phyloP scores from a whole-genome alignment of 2,329 filamentous ascomycete genomes.

The Hortaea werneckii region DNA sequence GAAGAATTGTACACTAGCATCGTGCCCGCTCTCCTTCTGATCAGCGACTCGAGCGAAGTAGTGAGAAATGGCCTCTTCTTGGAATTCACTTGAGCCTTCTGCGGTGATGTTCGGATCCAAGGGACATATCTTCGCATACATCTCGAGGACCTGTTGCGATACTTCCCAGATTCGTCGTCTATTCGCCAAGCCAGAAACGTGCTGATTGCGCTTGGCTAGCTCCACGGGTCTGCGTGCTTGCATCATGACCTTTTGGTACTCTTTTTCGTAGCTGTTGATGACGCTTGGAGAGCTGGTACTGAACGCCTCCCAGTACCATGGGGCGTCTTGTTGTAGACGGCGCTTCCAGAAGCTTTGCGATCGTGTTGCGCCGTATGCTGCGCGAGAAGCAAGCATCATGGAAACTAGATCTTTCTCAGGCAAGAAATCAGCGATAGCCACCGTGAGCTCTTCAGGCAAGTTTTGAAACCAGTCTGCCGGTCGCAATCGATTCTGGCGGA shows the following conservation, averaged over 20 bases:
- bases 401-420: not conserved
- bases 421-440: not conserved
- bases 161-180: slow-evolving; percentile 1
- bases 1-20: not conserved
- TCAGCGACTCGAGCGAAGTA: too few relatives aligned
- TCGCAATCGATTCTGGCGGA: too few relatives aligned
- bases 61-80: too few relatives aligned
- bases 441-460: not conserved
- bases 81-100: too few relatives aligned
- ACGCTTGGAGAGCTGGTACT: not conserved
- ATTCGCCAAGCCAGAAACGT: not conserved
- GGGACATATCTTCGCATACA: not conserved
- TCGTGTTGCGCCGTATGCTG: not conserved
- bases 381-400: not conserved
- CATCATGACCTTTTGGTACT: slow-evolving; percentile 1
- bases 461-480: not conserved
- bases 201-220: not conserved
- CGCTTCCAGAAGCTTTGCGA: not conserved
- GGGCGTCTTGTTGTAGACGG: not conserved
- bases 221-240: not conserved
- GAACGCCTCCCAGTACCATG: not conserved
- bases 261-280: not conserved
- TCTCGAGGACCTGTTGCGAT: not conserved
- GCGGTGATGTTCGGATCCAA: too few relatives aligned
- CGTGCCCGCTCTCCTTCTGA: too few relatives aligned